Conservation (phyloP, 768 basidiomycete species). For the Boletus barrowsii region DNA sequence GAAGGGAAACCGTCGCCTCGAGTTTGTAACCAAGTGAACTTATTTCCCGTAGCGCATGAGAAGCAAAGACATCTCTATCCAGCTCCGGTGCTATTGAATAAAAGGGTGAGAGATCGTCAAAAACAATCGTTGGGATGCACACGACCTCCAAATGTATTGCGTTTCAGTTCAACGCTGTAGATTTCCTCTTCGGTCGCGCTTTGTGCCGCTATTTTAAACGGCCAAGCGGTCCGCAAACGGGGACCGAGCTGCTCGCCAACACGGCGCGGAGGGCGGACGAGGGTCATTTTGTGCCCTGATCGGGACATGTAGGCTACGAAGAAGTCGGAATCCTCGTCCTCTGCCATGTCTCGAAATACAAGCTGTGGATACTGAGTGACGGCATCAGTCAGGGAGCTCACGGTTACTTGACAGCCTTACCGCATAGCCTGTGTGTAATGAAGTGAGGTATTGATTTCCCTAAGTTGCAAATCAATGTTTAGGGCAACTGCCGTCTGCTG, state of each 20-base stretch:
- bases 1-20: slow-evolving; percentile 65
- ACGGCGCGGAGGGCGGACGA: slow-evolving; percentile 41
- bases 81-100: slow-evolving; percentile 37
- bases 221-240: slow-evolving; percentile 40
- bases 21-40: slow-evolving; percentile 56
- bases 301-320: slow-evolving; percentile 66
- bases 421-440: slow-evolving; percentile 52
- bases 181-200: slow-evolving; percentile 48
- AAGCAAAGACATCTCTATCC: slow-evolving; percentile 54
- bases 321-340: slow-evolving; percentile 51
- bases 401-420: slow-evolving; percentile 35
- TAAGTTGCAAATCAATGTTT: slow-evolving; percentile 26
- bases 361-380: slow-evolving; percentile 54
- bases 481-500: slow-evolving; percentile 8
- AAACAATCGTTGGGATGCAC: background rate
- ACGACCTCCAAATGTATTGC: slow-evolving; percentile 35
- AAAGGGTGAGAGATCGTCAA: slow-evolving; percentile 2
- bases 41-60: slow-evolving; percentile 62
- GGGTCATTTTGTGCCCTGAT: slow-evolving; percentile 51
- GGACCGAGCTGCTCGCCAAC: slow-evolving; percentile 38
- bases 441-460: slow-evolving; percentile 71
- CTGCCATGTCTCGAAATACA: slow-evolving; percentile 56
- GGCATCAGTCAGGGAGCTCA: slow-evolving; percentile 7
- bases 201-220: slow-evolving; percentile 39
- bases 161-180: slow-evolving; percentile 55